These are phyloP conservation scores for Chlamydomonas schloesseri DNA, from an alignment of 139 green algal genomes.

Conservation along the genomic window DNA sequence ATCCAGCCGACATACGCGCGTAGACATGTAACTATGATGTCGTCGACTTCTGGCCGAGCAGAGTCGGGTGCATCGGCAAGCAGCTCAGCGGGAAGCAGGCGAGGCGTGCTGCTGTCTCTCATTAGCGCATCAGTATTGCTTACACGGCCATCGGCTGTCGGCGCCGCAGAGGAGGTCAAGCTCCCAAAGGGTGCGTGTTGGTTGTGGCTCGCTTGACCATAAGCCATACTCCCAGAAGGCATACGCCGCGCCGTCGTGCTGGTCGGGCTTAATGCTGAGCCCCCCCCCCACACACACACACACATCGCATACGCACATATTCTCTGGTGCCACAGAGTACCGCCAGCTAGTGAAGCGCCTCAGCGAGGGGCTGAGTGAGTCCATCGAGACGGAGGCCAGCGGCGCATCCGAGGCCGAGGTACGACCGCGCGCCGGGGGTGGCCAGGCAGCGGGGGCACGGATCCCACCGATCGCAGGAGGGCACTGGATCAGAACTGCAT, in stretches of 20 bases:
- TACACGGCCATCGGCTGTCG: background rate
- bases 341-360: constrained; percentile 55
- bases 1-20: background rate
- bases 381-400: constrained; percentile 56
- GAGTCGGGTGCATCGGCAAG: background rate
- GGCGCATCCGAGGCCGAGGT: constrained; percentile 61
- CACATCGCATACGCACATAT: no score
- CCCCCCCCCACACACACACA: no score
- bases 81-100: background rate
- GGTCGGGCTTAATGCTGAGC: no score
- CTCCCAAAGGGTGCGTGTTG: constrained; percentile 24
- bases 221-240: no score
- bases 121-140: background rate
- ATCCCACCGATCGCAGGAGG: background rate
- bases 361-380: constrained; percentile 51
- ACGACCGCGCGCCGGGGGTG: background rate
- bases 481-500: no score
- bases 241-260: background rate
- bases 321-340: constrained; percentile 16
- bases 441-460: background rate
- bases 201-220: no score
- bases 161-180: background rate
- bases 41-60: background rate
- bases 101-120: background rate
- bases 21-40: background rate